Percentiles rank a stretch among this genome's conserved stretches.
Conservation (phyloP, 2,329 filamentous ascomycete species). For the Laburnicola sp. region DNA sequence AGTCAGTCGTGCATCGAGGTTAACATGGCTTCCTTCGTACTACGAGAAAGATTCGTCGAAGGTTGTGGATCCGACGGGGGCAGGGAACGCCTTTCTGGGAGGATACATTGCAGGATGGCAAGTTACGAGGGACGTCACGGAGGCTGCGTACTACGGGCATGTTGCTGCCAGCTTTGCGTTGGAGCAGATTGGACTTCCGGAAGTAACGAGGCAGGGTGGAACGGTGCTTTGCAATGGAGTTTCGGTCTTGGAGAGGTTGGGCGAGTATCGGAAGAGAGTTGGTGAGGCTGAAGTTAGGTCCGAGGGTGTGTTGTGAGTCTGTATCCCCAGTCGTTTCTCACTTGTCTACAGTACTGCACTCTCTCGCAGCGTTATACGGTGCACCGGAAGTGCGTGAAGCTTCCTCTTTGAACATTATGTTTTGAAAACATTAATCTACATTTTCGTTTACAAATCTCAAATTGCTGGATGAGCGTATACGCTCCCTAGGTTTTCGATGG, state of each 20-base stretch:
- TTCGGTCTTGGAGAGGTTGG: constrained; percentile 9
- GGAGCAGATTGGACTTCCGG: constrained; percentile 29
- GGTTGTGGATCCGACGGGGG: constrained; percentile 28
- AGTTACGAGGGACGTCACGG: constrained; percentile 1
- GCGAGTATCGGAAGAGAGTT: constrained; percentile 12
- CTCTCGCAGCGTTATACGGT: too few relatives aligned
- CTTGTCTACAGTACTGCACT: too few relatives aligned
- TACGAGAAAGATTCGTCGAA: constrained; percentile 6
- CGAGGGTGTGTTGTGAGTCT: too few relatives aligned
- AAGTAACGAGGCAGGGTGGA: not conserved
- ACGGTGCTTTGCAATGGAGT: constrained; percentile 19
- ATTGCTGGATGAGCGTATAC: too few relatives aligned
- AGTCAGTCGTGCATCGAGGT: not conserved
- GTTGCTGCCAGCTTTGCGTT: constrained; percentile 29
- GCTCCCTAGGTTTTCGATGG: too few relatives aligned
- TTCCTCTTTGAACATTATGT: too few relatives aligned
- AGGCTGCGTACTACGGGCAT: constrained; percentile 18
- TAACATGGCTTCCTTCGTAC: constrained; percentile 20
- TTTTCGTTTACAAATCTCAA: too few relatives aligned
- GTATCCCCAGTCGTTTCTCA: too few relatives aligned
- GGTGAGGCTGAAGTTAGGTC: not conserved
- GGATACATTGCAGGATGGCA: constrained; percentile 24
- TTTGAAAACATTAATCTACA: too few relatives aligned
- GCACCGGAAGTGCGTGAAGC: too few relatives aligned
- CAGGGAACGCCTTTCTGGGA: constrained; percentile 29